These are phyloP conservation scores for Trichoderma harzianum DNA, from an alignment of 2,329 filamentous ascomycete species.

Conservation along the genomic window DNA sequence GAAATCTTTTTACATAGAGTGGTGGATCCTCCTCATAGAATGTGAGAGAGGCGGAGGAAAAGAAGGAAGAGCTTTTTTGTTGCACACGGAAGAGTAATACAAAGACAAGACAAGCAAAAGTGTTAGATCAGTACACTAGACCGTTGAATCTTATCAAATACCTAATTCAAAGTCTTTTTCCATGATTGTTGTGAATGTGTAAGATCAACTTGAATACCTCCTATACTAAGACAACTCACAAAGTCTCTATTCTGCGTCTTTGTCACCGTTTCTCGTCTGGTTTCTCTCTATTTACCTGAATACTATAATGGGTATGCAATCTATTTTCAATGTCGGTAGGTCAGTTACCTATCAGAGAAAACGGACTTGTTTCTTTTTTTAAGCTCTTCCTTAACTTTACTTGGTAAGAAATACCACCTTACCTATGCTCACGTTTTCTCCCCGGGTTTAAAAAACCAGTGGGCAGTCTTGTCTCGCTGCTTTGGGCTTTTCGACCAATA, in stretches of 20 bases:
- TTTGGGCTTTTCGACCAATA: neutral
- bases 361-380: neutral
- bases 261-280: neutral
- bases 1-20: slow-evolving; percentile 6
- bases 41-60: neutral
- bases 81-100: slow-evolving; percentile 1
- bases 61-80: neutral
- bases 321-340: neutral
- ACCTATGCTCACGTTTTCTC: neutral
- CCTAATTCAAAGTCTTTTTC: neutral
- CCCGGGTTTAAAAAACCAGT: neutral
- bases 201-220: neutral
- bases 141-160: neutral
- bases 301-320: neutral
- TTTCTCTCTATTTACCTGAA: neutral
- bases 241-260: neutral
- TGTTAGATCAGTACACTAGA: slow-evolving; percentile 5
- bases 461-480: neutral
- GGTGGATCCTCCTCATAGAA: slow-evolving; percentile 12
- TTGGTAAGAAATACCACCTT: neutral
- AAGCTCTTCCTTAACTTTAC: neutral
- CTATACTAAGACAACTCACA: neutral
- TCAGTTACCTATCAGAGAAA: neutral
- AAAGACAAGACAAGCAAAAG: neutral
- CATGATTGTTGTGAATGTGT: neutral